phyloP scores from a whole-genome alignment of 495 filamentous ascomycete genomes.

The Aspergillus heteromorphus region DNA sequence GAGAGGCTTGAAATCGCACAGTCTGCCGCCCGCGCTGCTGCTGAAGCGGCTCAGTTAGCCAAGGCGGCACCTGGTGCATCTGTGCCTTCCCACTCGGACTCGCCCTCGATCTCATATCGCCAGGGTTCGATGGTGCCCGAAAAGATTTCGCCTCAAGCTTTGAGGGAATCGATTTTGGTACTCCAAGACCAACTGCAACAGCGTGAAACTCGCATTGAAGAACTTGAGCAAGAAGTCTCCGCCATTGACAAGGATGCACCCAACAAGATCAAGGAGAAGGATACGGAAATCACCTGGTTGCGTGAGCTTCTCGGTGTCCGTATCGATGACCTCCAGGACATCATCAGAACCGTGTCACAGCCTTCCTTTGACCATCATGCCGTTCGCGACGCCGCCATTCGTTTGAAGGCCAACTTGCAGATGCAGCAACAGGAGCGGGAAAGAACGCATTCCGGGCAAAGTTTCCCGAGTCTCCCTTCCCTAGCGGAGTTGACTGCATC shows the following conservation, averaged over 20 bases:
- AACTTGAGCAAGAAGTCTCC: conserved; percentile 67
- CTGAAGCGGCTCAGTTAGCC: conserved; percentile 67
- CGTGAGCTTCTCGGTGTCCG: conserved; percentile 88
- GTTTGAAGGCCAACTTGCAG: conserved; percentile 87
- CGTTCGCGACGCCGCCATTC: conserved; percentile 84
- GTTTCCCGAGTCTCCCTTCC: conserved; percentile 48
- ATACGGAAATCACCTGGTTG: conserved; percentile 93
- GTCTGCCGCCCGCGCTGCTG: conserved; percentile 82
- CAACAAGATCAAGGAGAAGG: conserved; percentile 75
- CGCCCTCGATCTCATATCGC: conserved; percentile 39
- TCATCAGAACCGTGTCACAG: conserved; percentile 71
- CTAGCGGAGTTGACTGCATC: conserved; percentile 65
- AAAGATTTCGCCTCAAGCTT: conserved; percentile 86
- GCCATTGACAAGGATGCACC: conserved; percentile 66
- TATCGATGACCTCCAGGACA: conserved; percentile 85
- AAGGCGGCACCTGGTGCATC: conserved; percentile 38
- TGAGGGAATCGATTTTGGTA: conserved; percentile 92
- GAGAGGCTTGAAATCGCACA: conserved; percentile 88
- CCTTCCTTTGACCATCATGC: conserved; percentile 68
- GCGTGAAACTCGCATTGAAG: conserved; percentile 82
- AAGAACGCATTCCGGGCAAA: conserved; percentile 47
- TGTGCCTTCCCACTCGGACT: conserved; percentile 30
- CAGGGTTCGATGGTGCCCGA: conserved; percentile 58
- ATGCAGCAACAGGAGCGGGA: conserved; percentile 97
- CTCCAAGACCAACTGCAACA: conserved; percentile 95